These are phyloP conservation scores for Saprolegnia diclina DNA, from an alignment of 352 stramenopile genomes.

Conservation along the genomic window DNA sequence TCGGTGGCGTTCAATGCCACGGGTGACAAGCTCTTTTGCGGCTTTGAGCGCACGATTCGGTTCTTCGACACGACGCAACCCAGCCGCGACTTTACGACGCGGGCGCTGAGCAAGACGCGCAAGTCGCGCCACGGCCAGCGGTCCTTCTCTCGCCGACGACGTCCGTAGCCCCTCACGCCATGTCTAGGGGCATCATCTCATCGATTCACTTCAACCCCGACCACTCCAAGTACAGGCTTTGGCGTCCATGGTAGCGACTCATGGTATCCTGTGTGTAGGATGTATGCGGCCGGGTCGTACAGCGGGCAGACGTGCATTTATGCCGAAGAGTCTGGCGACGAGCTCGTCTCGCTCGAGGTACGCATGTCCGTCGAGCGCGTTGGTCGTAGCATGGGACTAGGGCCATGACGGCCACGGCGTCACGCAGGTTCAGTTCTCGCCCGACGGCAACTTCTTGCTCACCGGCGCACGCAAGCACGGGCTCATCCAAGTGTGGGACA, in stretches of 20 bases:
- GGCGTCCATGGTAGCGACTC: background rate
- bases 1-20: conserved; percentile 75
- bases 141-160: background rate
- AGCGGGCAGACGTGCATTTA: conserved; percentile 77
- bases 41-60: conserved; percentile 81
- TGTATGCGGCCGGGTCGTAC: conserved; percentile 85
- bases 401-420: conserved; percentile 74
- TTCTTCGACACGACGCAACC: conserved; percentile 71
- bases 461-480: conserved; percentile 63
- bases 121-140: conserved; percentile 60
- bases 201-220: conserved; percentile 77
- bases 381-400: conserved; percentile 10
- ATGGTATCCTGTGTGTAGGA: conserved; percentile 23
- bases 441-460: conserved; percentile 65
- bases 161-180: background rate
- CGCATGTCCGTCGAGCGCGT: background rate
- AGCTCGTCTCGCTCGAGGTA: conserved; percentile 37
- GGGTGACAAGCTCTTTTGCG: conserved; percentile 75
- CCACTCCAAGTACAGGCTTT: conserved; percentile 45
- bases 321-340: conserved; percentile 65
- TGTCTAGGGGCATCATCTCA: conserved; percentile 49
- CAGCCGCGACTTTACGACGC: conserved; percentile 49
- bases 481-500: conserved; percentile 82
- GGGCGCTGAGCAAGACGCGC: conserved; percentile 57
- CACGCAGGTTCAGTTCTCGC: conserved; percentile 74